Evolutionary conservation across 257 asterid genomes (phyloP).

Genomic region (Nicotiana otophora): DNA sequence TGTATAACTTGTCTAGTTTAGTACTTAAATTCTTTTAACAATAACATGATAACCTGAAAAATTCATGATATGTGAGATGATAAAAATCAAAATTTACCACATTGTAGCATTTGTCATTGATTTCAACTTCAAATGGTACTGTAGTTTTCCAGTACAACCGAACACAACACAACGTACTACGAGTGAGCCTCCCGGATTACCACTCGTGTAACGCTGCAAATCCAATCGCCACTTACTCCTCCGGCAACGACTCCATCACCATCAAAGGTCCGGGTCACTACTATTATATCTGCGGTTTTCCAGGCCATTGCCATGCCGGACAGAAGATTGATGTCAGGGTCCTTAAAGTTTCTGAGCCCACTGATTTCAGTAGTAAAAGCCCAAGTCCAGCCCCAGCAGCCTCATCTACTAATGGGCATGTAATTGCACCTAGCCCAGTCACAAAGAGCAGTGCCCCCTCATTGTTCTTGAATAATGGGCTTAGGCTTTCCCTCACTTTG

Average conservation of each 20-base stretch:
- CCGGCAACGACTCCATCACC: slow-evolving; percentile 48
- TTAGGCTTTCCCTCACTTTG: neutral
- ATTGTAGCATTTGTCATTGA: neutral
- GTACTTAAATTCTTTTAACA: neutral
- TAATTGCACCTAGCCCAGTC: slow-evolving; percentile 36
- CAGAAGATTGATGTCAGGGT: slow-evolving; percentile 62
- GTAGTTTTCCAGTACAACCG: slow-evolving; percentile 47
- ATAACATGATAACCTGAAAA: neutral
- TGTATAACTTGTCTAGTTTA: too few relatives aligned
- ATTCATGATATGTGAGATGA: neutral
- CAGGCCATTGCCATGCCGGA: slow-evolving; percentile 60
- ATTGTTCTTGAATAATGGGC: neutral
- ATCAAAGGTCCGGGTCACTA: slow-evolving; percentile 43
- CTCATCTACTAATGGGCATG: slow-evolving; percentile 19
- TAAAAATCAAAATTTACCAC: neutral
- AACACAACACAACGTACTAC: slow-evolving; percentile 44
- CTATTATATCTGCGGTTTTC: slow-evolving; percentile 52
- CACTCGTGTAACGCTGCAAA: slow-evolving; percentile 33
- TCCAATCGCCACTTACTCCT: slow-evolving; percentile 37
- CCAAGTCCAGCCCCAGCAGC: slow-evolving; percentile 13
- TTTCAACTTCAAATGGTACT: neutral
- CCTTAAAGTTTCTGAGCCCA: slow-evolving; percentile 7
- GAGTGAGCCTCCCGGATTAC: slow-evolving; percentile 40
- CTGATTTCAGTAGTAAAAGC: neutral
- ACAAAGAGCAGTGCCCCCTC: slow-evolving; percentile 9